Evolutionary conservation across 2,329 filamentous ascomycete genomes (phyloP), one percentile per base, ranked within the genome.

Genomic region (Phialophora tarda): DNA sequence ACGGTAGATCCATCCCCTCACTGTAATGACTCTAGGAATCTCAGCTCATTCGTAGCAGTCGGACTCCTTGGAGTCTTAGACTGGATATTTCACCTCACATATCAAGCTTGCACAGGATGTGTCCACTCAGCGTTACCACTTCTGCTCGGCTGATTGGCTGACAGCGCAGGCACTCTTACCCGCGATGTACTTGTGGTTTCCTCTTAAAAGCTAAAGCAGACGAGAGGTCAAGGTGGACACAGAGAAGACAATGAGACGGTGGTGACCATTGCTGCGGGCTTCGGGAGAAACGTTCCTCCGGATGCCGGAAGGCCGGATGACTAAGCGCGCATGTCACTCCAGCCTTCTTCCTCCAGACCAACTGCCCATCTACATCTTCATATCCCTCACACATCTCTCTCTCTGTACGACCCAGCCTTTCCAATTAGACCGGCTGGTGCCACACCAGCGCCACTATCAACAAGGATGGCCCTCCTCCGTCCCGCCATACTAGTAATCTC

Each of bases 401-500:
- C 38, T 17, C 17, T 41, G 14, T 17, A 41, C 38, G 14, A n/a
- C 17, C 4, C 38, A 83, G 75, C 0, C 78, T 76, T 1, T 75
- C 71, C 38, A 80, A 80, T 78, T 77, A 81, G 41, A n/a, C 21
- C 32, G 10, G 10, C 32, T 34, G 1, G 32, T 12, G 32, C 32
- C 12, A 34, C 2, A 34, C 32, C 32, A 34, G 3, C 3, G 2
- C 32, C 32, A 1, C 32, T 11, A 11, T 34, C 10, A 34, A 34
- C 32, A 24, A 44, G 4, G 30, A 41, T 41, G 44, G 26, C 65
- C 7, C 80, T 82, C 63, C 82, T 98, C 12, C 90, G 82, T 75
- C 90, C 89, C 38, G 91, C 90, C 7, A 89, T 99, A 57, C 84
- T 99, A 62, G 85, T 98, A 71, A 85, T 99, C 47, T 98, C 95